These are phyloP conservation scores for Xylaria sp. DNA, from an alignment of 2,329 filamentous ascomycete species.

Conservation along the genomic window DNA sequence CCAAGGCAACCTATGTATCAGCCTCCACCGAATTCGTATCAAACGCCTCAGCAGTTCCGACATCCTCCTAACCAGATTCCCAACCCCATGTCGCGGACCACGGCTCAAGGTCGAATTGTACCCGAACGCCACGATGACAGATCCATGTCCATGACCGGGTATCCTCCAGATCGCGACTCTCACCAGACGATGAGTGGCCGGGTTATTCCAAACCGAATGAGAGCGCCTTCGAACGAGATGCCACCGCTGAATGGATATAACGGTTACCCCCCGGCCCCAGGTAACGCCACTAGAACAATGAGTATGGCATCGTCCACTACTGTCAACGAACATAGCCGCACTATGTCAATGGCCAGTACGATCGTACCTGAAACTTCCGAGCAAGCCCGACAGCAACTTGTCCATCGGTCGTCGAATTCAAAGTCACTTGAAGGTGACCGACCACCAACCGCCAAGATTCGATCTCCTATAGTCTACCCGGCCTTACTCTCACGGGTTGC, in stretches of 20 bases:
- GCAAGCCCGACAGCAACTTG: slow-evolving; percentile 61
- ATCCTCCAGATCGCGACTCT: slow-evolving; percentile 77
- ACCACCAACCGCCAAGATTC: slow-evolving; percentile 70
- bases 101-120: slow-evolving; percentile 89
- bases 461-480: slow-evolving; percentile 89
- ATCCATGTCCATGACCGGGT: slow-evolving; percentile 94
- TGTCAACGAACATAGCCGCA: slow-evolving; percentile 63
- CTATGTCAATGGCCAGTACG: slow-evolving; percentile 94
- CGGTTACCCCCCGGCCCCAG: slow-evolving; percentile 59
- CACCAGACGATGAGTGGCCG: slow-evolving; percentile 95
- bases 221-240: slow-evolving; percentile 58
- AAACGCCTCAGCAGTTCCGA: slow-evolving; percentile 78
- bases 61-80: slow-evolving; percentile 78
- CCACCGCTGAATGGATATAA: slow-evolving; percentile 50
- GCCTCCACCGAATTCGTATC: slow-evolving; percentile 67
- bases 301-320: slow-evolving; percentile 68
- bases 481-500: slow-evolving; percentile 93
- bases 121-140: slow-evolving; percentile 92
- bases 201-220: slow-evolving; percentile 78
- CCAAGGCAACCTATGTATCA: slow-evolving; percentile 79
- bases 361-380: slow-evolving; percentile 71
- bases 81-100: slow-evolving; percentile 76
- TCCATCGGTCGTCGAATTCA: slow-evolving; percentile 66
- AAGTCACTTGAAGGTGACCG: slow-evolving; percentile 64
- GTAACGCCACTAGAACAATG: slow-evolving; percentile 66